Evolutionary conservation across 345 rosid genomes (phyloP).

Genomic region (Trapa incisa): DNA sequence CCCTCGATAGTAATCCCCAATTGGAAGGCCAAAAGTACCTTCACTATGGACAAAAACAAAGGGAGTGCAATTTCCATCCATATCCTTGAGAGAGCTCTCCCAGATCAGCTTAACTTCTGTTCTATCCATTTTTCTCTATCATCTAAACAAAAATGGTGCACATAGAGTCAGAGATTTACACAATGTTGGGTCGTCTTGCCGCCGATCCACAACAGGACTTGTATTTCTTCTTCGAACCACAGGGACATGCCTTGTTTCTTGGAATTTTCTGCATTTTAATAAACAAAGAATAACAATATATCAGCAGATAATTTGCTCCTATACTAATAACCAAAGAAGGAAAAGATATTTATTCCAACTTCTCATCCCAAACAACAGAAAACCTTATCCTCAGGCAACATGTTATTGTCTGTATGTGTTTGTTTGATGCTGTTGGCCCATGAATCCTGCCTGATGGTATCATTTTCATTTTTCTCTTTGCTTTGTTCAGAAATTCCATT

Average conservation of each 20-base stretch:
- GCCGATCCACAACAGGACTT: slow-evolving; percentile 82
- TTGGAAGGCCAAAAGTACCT: too few relatives aligned
- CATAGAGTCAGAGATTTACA: slow-evolving; percentile 22
- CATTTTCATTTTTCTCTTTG: slow-evolving; percentile 22
- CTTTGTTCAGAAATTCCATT: slow-evolving; percentile 20
- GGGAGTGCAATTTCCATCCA: too few relatives aligned
- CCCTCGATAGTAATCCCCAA: too few relatives aligned
- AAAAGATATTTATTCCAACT: background rate
- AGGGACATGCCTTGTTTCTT: slow-evolving; percentile 61
- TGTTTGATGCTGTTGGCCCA: slow-evolving; percentile 18
- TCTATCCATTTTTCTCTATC: background rate
- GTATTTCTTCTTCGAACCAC: slow-evolving; percentile 87
- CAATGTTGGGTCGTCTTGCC: slow-evolving; percentile 39
- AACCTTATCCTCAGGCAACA: slow-evolving; percentile 51
- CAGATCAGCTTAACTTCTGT: background rate
- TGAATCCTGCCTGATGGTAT: slow-evolving; percentile 19
- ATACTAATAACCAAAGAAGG: background rate
- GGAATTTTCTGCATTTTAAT: slow-evolving; percentile 38
- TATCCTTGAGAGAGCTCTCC: too few relatives aligned
- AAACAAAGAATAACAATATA: background rate
- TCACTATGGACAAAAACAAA: too few relatives aligned
- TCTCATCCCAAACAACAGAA: background rate
- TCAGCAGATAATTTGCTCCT: background rate
- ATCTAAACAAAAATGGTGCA: background rate
- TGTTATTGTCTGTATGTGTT: slow-evolving; percentile 20